These are phyloP conservation scores for Plasmodium malariae DNA, from an alignment of 169 alveolate species.

Conservation along the genomic window DNA sequence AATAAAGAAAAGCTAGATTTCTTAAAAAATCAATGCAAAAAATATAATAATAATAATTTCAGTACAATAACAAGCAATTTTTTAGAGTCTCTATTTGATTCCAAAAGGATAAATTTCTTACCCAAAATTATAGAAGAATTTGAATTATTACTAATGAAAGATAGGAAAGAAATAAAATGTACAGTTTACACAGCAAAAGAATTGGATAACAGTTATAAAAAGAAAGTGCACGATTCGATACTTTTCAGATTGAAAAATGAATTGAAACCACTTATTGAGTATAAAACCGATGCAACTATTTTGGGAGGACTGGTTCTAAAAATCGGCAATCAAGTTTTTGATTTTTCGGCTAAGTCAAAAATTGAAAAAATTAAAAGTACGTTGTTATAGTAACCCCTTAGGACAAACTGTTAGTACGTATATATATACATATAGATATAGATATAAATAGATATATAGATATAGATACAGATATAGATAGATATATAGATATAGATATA, in stretches of 20 bases:
- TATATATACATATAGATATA: constrained; percentile 1
- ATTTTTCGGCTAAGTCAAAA: constrained; percentile 70
- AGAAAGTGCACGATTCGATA: constrained; percentile 61
- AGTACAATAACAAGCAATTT: constrained; percentile 47
- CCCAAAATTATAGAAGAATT: constrained; percentile 66
- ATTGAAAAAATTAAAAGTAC: constrained; percentile 61
- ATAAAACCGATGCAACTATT: constrained; percentile 43
- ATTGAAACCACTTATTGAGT: constrained; percentile 59
- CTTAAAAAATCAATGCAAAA: constrained; percentile 68
- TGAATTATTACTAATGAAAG: constrained; percentile 54
- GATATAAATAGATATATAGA: neutral
- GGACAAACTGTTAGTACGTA: neutral
- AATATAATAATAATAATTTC: constrained; percentile 44
- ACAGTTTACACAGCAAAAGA: constrained; percentile 67
- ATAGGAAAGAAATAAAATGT: constrained; percentile 73
- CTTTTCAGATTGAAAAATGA: constrained; percentile 29
- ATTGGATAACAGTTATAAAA: constrained; percentile 34
- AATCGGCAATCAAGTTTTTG: constrained; percentile 72
- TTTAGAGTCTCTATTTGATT: constrained; percentile 62
- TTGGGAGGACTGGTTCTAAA: constrained; percentile 65
- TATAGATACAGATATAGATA: neutral
- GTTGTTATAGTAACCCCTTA: constrained; percentile 1
- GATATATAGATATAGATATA: constrained; percentile 16
- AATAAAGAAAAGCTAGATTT: constrained; percentile 43
- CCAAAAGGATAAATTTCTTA: constrained; percentile 54